phyloP scores from a whole-genome alignment of 139 green algal genomes.

The Chlorella sp. region DNA sequence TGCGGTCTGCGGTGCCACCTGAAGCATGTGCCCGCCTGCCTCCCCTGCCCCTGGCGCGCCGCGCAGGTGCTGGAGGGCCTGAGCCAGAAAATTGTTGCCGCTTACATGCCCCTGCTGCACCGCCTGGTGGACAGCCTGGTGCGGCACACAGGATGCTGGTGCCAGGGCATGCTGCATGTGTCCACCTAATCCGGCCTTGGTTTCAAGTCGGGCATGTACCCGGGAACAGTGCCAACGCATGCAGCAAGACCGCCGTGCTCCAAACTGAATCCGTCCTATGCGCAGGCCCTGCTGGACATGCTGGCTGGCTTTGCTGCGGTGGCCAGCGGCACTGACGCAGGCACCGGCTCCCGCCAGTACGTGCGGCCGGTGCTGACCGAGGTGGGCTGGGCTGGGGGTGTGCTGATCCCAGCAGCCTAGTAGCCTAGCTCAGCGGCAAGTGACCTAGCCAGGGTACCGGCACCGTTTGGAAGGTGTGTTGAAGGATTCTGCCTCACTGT shows the following conservation, averaged over 20 bases:
- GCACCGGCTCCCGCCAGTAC: conserved; percentile 26
- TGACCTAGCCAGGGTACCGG: no score
- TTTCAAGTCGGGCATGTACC: no score
- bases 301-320: conserved; percentile 68
- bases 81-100: conserved; percentile 30
- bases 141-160: no score
- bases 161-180: no score
- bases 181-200: no score
- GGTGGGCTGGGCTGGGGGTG: neutral
- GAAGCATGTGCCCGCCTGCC: neutral
- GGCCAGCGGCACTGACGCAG: conserved; percentile 12
- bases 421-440: no score
- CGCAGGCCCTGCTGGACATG: conserved; percentile 80
- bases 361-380: conserved; percentile 50
- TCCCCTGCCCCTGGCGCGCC: neutral
- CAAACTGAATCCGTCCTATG: no score
- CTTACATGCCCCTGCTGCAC: conserved; percentile 71
- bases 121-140: conserved; percentile 74
- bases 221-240: no score
- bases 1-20: neutral
- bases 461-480: no score
- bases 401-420: no score
- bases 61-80: conserved; percentile 71
- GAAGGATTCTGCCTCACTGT: no score
- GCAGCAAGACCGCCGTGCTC: no score